Evolutionary conservation across 2,329 filamentous ascomycete genomes (phyloP), one percentile per base, ranked within the genome.

Genomic region (Botrytis fragariae): DNA sequence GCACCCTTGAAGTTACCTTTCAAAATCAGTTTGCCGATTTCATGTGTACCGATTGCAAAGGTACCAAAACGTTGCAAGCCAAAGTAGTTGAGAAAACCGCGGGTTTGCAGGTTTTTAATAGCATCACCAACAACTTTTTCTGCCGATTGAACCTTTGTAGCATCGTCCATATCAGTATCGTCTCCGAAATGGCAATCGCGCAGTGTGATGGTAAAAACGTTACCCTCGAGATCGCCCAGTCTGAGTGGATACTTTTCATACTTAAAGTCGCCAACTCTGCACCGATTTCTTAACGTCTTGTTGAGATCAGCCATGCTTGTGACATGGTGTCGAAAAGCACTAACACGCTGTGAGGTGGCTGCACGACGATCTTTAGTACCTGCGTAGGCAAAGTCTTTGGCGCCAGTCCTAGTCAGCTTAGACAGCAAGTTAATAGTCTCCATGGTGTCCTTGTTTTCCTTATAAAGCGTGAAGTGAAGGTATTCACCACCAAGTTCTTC

Each of bases 51-150:
- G 20, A 93, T 92, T 42, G 90, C 85, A 82, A 96, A 95, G 0
- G 94, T 95, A 42, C 96, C 96, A 79, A 99, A 99, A 37, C 96
- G 91, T 83, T 99, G 96, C n/a, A 98, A 89, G 14, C 96, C 96
- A 80, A 95, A 99, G 84, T 98, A 99, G 83, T 99, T 99, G 83
- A 99, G 91, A 85, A 97, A 99, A 4, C 96, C 96, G 62, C 91
- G 87, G 61, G 89, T 84, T 72, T 87, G 85, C 77, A 98, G 89
- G 75, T 91, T 89, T 60, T 87, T 84, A 69, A 97, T 84, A 1
- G 93, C 86, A 75, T 85, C 79, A 75, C 86, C 80, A 75, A 93
- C 84, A 45, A 88, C 84, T 9, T 85, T 80, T 80, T 84, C 82
- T 70, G 81, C 84, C 79, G 81, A 82, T 78, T 81, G 83, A 76